Conservation (phyloP, 2,329 filamentous ascomycete genomes). For the Aspergillus transmontanensis region DNA sequence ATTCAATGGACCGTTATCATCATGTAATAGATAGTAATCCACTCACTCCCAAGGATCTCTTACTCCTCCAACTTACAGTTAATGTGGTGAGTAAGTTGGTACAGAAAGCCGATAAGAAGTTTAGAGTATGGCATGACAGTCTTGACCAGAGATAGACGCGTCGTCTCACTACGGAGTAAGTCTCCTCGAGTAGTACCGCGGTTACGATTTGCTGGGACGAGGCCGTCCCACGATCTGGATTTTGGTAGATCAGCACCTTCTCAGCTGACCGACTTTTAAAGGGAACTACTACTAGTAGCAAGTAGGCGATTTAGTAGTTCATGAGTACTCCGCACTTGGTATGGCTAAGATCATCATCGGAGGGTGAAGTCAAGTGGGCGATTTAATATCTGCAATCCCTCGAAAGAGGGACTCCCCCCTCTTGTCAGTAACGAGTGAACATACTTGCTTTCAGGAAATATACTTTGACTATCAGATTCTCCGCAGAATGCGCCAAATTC, state of each 20-base stretch:
- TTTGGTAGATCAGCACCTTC: slow-evolving; percentile 6
- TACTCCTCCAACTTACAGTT: background rate
- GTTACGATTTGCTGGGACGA: background rate
- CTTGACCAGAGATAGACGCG: background rate
- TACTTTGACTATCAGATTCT: background rate
- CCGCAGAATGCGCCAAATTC: background rate
- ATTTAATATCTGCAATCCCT: background rate
- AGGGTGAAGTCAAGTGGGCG: background rate
- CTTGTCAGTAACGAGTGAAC: background rate
- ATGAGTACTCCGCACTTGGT: slow-evolving; percentile 1
- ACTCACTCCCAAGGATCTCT: background rate
- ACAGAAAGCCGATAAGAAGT: background rate
- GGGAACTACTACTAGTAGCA: background rate
- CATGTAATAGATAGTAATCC: background rate
- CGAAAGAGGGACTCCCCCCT: background rate
- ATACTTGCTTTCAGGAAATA: background rate
- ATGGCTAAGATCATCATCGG: background rate
- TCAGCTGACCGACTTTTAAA: slow-evolving; percentile 14
- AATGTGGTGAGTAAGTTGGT: background rate
- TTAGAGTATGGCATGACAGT: background rate
- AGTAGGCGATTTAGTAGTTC: background rate
- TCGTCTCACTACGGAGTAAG: background rate
- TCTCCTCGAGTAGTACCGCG: background rate
- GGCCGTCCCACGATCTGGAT: slow-evolving; percentile 10
- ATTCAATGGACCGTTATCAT: background rate